Evolutionary conservation across 768 basidiomycete species (phyloP).

Genomic region (Amanita molliuscula): DNA sequence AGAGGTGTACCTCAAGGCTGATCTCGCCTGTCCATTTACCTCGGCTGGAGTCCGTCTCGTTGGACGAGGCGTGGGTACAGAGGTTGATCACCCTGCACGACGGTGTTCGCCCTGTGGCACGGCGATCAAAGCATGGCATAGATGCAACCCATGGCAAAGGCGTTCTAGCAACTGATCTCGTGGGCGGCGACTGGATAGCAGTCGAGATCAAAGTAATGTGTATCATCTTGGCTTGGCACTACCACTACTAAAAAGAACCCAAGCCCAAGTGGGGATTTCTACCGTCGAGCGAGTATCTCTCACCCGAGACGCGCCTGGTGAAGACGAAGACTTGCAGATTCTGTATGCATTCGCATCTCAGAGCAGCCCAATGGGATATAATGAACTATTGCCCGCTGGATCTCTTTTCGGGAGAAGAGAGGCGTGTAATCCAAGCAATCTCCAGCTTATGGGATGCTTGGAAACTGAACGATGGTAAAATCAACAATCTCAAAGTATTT

Average conservation of each 20-base stretch:
- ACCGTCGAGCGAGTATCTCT: constrained; percentile 52
- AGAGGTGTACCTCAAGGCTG: constrained; percentile 51
- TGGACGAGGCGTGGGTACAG: constrained; percentile 50
- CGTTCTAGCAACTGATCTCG: constrained; percentile 72
- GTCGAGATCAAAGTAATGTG: constrained; percentile 83
- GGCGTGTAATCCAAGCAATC: constrained; percentile 59
- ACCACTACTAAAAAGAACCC: not conserved
- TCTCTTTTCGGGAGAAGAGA: constrained; percentile 63
- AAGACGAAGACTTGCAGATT: constrained; percentile 80
- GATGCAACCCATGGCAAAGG: constrained; percentile 46
- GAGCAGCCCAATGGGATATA: constrained; percentile 24
- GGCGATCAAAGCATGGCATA: constrained; percentile 47
- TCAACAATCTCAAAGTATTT: constrained; percentile 83
- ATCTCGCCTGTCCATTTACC: constrained; percentile 55
- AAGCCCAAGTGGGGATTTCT: constrained; percentile 98
- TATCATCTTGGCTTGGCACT: not conserved
- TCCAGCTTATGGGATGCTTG: constrained; percentile 64
- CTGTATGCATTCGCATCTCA: constrained; percentile 75
- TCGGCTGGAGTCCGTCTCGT: constrained; percentile 37
- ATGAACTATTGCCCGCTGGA: constrained; percentile 81
- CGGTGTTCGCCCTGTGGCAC: constrained; percentile 39
- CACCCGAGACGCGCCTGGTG: constrained; percentile 38
- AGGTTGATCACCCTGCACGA: constrained; percentile 37
- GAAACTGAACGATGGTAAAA: constrained; percentile 47
- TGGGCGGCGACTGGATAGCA: constrained; percentile 53